Base-by-base conservation (phyloP, 805 yeast species). In the Scheffersomyces coipomensis region DNA sequence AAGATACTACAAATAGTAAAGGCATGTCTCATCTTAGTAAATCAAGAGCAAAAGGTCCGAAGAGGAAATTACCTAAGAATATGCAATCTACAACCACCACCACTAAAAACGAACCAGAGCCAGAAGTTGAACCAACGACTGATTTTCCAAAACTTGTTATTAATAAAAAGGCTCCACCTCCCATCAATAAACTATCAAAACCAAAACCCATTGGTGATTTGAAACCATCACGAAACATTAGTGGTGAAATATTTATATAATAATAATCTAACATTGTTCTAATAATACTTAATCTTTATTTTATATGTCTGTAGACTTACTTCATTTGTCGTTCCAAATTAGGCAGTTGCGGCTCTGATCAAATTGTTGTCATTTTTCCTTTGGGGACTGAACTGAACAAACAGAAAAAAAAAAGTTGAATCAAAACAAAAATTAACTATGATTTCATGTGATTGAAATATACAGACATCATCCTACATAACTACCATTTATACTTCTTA, bases 41-140 rank as follows among this genome's bases (percentile, higher is more conserved):
- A 48, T 40, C 55, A 0, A 58, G 83, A 38, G 60, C 79, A 13
- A 70, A 62, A 39, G 83, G 83, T 0, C 83, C 83, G 0, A 74
- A 68, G 49, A 56, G 82, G 45, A 58, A 73, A 35, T 58, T 72
- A 15, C 81, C 81, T 1, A 61, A 63, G 37, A 44, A 22, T 8
- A 33, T 43, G 24, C 27, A 29, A 8, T 38, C 17, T 13, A 17
- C 36, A 10, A 32, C 33, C 9, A 22, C 38, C 13, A 12, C 22
- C 5, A 18, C 29, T 5, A 2, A 19, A n/a, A 30, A 19, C 16
- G 26, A 19, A 19, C 26, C 15, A 25, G 27, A 36, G 24, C 17
- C 3, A 21, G 18, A 21, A 30, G 21, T 29, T 4, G 24, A 29
- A 6, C 18, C 11, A 13, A 10, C 4, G 12, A n/a, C 30, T 13